Evolutionary conservation across 2,329 filamentous ascomycete species (phyloP), one percentile per base, ranked within the genome.

Genomic region (Hirsutella thompsonii): DNA sequence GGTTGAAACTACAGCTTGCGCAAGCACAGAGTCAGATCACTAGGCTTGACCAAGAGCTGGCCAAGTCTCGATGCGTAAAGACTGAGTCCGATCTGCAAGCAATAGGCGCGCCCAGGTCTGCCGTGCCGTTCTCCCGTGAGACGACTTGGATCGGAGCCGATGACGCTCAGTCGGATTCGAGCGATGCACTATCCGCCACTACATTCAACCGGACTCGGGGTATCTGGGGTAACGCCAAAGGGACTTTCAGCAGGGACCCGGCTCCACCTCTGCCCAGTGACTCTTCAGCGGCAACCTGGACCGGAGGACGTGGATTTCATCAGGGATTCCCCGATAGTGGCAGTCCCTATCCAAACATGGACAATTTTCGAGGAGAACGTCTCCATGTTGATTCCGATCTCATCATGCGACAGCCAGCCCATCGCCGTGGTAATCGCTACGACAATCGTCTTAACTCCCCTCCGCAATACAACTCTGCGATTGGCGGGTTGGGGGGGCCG

Each of bases 1-100:
- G 75, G 39, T 67, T 89, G 43, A 84, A 83, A 63, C 61, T 79
- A 40, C 76, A 88, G 60, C 72, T 90, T 39, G 79, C 80, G 35
- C 70, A 78, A 46, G 82, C 83, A 29, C 76, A 83, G 45, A 78
- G 69, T 55, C 74, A 80, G 52, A 83, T 89, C 52, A 74, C 71
- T 36, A 79, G 75, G 42, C 77, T 88, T 55, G 81, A 83, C 43
- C 72, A 83, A 41, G 80, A 87, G 61, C 69, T 86, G 45, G 70
- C 76, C 32, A 76, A 83, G 47, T 77, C 69, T 20, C 76, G 77
- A 23, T 70, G 76, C 42, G 66, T 67, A 28, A 77, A 75, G 51
- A 66, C 74, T 40, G 81, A 76, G 2, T 43, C 51, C 3, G 55
- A 62, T 1, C 18, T 42, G 3, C 42, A 50, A 19, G 34, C 38